Evolutionary conservation across 768 basidiomycete species (phyloP).

Genomic region (Trametes sanguinea): DNA sequence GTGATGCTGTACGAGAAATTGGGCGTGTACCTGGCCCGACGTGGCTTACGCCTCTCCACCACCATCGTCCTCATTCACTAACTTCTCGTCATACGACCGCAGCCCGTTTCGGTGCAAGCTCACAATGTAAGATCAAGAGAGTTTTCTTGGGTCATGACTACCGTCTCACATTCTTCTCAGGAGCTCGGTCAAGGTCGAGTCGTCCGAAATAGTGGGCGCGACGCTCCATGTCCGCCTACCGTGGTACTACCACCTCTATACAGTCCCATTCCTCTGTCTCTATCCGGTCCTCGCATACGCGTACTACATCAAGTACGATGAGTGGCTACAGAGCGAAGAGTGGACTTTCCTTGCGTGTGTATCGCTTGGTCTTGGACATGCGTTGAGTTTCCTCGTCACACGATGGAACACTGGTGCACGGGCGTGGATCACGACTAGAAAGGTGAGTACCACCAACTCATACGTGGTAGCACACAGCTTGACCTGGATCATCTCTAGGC

Average conservation of each 20-base stretch:
- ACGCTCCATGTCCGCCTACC: constrained; percentile 39
- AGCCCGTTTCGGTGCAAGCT: constrained; percentile 1
- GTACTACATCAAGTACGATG: constrained; percentile 88
- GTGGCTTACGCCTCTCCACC: constrained; percentile 18
- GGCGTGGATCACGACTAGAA: constrained; percentile 77
- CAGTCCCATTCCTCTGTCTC: constrained; percentile 73
- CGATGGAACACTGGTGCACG: constrained; percentile 83
- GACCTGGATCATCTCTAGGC: constrained; percentile 43
- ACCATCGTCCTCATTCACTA: not conserved
- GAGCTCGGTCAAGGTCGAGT: constrained; percentile 37
- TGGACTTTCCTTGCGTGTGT: constrained; percentile 97
- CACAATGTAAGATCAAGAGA: not conserved
- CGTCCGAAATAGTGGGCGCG: constrained; percentile 38
- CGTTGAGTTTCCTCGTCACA: constrained; percentile 89
- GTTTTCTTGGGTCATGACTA: not conserved
- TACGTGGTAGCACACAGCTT: not conserved
- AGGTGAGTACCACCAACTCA: constrained; percentile 45
- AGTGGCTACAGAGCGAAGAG: constrained; percentile 91
- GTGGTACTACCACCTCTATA: constrained; percentile 59
- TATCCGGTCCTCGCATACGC: constrained; percentile 88
- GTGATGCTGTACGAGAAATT: constrained; percentile 9
- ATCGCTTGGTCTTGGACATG: constrained; percentile 81
- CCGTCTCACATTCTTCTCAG: constrained; percentile 16
- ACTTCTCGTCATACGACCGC: constrained; percentile 5
- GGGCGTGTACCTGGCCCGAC: constrained; percentile 17